Evolutionary conservation across 148 eudicot genomes (phyloP), one percentile per base, ranked within the genome.

Genomic region (Persicaria tinctoria): DNA sequence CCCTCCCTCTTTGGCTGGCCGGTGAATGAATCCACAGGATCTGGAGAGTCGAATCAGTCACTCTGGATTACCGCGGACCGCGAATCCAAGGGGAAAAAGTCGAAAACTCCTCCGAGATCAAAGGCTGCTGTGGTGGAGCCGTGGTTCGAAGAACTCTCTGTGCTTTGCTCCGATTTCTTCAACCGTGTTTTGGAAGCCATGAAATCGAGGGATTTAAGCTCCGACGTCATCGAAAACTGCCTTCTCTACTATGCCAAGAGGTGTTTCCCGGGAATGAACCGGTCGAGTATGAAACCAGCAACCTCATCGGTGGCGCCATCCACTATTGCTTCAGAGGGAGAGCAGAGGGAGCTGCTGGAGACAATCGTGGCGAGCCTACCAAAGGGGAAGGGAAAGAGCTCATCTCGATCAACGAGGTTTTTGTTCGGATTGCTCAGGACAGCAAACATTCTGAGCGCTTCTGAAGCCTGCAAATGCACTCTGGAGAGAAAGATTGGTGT

Each of bases 1-100:
- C 96, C 99, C 44, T 79, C 91, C 0, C 45, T 92, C 17, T 86
- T 95, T 53, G 94, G 99, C 8, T 92, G 99, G 99, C 99, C 99
- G 6, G 90, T 92, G 8, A 86, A 77, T 41, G 91, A 86, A 48
- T 48, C 76, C 7, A 59, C 77, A 27, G 27, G 51, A 32, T 13
- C 27, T 47, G 72, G 32, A 27, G 70, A 64, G 6, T 64, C 44
- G 9, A 20, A 8, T 38, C 69, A 8, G 46, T 54, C 59, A n/a
- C 17, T 55, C n/a, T 55, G 14, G 59, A 55, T 13, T 55, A 18
- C 59, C 4, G 59, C 18, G 2, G 59, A 18, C 17, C 14, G 20
- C 14, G 59, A 55, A 14, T 55, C 18, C 18, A 55, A 55, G 5
- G 7, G 2, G 17, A 55, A n/a, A 18, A 55, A 14, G n/a, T 41